Evolutionary conservation across 352 stramenopile genomes (phyloP).

Genomic region (Phytopythium litorale): DNA sequence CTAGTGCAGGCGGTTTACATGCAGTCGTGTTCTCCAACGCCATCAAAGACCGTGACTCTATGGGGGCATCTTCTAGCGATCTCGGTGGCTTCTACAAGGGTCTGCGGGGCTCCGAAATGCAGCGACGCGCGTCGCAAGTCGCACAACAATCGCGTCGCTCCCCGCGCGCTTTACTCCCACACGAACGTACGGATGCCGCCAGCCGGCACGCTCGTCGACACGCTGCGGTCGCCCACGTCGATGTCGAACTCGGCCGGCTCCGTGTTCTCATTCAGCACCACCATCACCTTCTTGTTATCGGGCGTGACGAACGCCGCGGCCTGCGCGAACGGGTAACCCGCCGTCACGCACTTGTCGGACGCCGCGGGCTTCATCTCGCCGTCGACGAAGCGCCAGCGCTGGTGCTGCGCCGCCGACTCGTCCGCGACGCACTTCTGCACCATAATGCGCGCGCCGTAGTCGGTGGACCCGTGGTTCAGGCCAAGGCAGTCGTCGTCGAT

Average conservation of each 20-base stretch:
- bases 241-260: constrained; percentile 66
- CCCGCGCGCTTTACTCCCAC: constrained; percentile 33
- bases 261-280: constrained; percentile 85
- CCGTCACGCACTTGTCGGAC: constrained; percentile 72
- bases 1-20: too few species aligned
- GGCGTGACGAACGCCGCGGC: constrained; percentile 68
- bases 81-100: too few species aligned
- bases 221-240: constrained; percentile 33
- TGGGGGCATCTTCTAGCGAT: too few species aligned
- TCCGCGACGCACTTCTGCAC: constrained; percentile 38
- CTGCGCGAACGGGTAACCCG: constrained; percentile 74
- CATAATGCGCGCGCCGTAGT: constrained; percentile 48
- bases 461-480: constrained; percentile 59
- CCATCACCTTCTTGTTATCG: constrained; percentile 65
- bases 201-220: constrained; percentile 49
- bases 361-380: constrained; percentile 39
- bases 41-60: too few species aligned
- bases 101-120: too few species aligned
- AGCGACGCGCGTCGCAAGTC: too few species aligned
- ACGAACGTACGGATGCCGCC: constrained; percentile 71
- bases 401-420: constrained; percentile 24
- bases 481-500: constrained; percentile 64
- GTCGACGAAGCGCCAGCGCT: constrained; percentile 62
- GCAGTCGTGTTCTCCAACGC: too few species aligned
- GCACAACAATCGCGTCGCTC: neutral